These are phyloP conservation scores for Backusella macrospora DNA, from an alignment of 192 early-diverging fungal genomes.

Conservation along the genomic window DNA sequence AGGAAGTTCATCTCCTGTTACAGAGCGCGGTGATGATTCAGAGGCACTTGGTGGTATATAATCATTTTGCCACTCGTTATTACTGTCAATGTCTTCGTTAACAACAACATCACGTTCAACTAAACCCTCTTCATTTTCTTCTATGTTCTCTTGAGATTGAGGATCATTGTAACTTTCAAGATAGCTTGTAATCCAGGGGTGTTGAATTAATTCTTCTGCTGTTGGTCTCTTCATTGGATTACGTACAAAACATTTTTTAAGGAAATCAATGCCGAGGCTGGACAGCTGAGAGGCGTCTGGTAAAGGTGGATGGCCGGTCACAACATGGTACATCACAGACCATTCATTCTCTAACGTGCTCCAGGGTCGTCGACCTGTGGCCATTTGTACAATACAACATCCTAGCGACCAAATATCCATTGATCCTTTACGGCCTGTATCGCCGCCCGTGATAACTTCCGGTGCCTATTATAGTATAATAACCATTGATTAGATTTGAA, in stretches of 20 bases:
- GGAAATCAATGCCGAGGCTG: constrained; percentile 71
- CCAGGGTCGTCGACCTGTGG: constrained; percentile 89
- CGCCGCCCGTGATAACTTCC: constrained; percentile 83
- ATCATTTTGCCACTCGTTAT: not conserved
- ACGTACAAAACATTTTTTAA: constrained; percentile 78
- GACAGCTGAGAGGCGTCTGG: constrained; percentile 72
- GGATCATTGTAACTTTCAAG: constrained; percentile 22
- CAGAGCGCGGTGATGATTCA: not conserved
- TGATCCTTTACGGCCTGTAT: constrained; percentile 72
- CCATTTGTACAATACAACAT: constrained; percentile 91
- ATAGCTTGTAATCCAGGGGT: constrained; percentile 70
- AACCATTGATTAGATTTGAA: too few relatives aligned
- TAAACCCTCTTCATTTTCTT: not conserved
- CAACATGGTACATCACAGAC: constrained; percentile 93
- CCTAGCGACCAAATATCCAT: constrained; percentile 95
- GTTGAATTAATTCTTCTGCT: constrained; percentile 74
- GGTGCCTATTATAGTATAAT: constrained; percentile 45
- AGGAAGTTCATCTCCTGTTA: not conserved
- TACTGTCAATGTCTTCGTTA: not conserved
- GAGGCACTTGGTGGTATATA: not conserved
- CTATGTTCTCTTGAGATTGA: not conserved
- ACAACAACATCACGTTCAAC: not conserved
- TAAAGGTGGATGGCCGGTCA: constrained; percentile 73
- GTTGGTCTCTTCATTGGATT: constrained; percentile 69
- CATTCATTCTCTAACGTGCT: constrained; percentile 89